These are phyloP conservation scores for Ogataea nitratoaversa DNA, from an alignment of 805 yeast genomes.

Conservation along the genomic window DNA sequence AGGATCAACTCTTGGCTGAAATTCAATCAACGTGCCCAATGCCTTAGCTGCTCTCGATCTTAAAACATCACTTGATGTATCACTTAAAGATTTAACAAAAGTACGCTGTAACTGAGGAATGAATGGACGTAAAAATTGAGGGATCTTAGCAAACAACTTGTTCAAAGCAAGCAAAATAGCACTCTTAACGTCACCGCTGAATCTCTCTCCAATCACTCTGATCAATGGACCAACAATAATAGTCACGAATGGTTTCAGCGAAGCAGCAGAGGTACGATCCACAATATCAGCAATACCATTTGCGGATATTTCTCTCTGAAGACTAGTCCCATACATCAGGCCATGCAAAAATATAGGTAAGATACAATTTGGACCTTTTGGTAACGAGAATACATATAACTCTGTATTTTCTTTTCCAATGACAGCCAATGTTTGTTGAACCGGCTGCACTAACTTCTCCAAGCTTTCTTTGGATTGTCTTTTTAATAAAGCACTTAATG, in stretches of 20 bases:
- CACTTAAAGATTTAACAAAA: constrained; percentile 86
- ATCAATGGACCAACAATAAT: constrained; percentile 95
- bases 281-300: constrained; percentile 84
- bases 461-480: constrained; percentile 71
- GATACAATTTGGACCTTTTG: constrained; percentile 83
- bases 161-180: constrained; percentile 88
- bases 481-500: constrained; percentile 63
- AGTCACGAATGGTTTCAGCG: constrained; percentile 84
- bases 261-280: constrained; percentile 77
- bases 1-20: constrained; percentile 93
- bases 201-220: constrained; percentile 96
- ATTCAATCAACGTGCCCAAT: constrained; percentile 78
- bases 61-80: constrained; percentile 65
- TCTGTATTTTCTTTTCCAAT: constrained; percentile 64
- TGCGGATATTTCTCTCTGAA: constrained; percentile 83
- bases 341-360: constrained; percentile 93
- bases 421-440: constrained; percentile 63
- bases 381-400: constrained; percentile 66
- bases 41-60: constrained; percentile 87
- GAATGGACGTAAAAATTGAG: constrained; percentile 89
- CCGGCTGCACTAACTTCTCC: constrained; percentile 76
- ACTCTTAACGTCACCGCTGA: constrained; percentile 84
- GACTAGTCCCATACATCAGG: constrained; percentile 84
- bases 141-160: constrained; percentile 73
- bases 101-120: constrained; percentile 97